Conservation (phyloP, 1,139 yeast species). For the Magnusiomyces tetraspermus region DNA sequence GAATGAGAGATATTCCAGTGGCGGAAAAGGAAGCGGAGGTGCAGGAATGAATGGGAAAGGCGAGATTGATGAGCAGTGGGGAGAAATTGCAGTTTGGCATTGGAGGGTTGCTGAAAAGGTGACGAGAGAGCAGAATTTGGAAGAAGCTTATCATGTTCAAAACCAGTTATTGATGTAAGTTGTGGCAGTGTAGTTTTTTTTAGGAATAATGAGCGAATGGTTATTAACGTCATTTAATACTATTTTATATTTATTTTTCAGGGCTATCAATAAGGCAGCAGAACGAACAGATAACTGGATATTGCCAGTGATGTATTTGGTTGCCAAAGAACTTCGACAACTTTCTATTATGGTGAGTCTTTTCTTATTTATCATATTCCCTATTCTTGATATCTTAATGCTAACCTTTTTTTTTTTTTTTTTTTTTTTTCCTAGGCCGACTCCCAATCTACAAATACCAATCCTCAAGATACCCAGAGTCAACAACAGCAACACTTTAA, state of each 20-base stretch:
- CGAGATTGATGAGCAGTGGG: slow-evolving; percentile 23
- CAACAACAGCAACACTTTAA: neutral
- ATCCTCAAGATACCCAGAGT: neutral
- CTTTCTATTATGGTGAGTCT: slow-evolving; percentile 28
- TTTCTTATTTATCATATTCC: neutral
- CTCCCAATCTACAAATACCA: neutral
- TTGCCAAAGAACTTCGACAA: slow-evolving; percentile 47
- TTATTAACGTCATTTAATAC: neutral
- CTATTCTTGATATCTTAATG: neutral
- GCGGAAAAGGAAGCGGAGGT: no score
- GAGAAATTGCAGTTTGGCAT: slow-evolving; percentile 22
- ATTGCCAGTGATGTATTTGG: slow-evolving; percentile 46
- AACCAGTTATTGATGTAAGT: slow-evolving; percentile 23
- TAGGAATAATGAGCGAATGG: neutral
- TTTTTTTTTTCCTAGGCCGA: neutral
- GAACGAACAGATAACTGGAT: slow-evolving; percentile 62
- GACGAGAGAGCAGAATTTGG: slow-evolving; percentile 19
- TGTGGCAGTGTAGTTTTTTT: neutral
- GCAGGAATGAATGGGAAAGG: no score
- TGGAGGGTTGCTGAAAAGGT: slow-evolving; percentile 26
- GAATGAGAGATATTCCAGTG: no score
- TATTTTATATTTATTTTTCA: neutral
- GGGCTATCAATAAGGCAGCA: slow-evolving; percentile 43
- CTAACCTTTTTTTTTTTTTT: neutral
- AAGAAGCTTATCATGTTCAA: slow-evolving; percentile 25